phyloP scores from a whole-genome alignment of 2,329 filamentous ascomycete species.

The Clarireedia homoeocarpa region DNA sequence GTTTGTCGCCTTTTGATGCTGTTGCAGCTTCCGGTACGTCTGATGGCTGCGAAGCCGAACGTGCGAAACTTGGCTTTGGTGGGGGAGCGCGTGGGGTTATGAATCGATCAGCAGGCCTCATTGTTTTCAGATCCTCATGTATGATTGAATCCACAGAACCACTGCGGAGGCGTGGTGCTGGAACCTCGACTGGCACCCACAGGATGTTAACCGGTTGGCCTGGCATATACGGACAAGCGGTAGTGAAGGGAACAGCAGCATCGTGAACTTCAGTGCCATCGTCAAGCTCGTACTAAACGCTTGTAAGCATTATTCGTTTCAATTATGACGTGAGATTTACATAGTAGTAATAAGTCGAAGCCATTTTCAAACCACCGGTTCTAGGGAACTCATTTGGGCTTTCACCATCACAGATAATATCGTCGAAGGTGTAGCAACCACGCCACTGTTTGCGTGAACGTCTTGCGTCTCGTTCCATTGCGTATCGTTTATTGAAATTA shows the following conservation, averaged over 20 bases:
- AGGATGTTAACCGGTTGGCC: conserved; percentile 83
- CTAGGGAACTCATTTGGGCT: conserved; percentile 47
- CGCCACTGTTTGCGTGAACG: conserved; percentile 73
- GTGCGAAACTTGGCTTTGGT: conserved; percentile 38
- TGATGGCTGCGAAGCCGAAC: conserved; percentile 13
- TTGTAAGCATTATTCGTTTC: conserved; percentile 16
- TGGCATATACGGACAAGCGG: conserved; percentile 74
- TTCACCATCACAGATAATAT: conserved; percentile 74
- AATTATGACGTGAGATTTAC: conserved; percentile 45
- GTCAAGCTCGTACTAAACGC: conserved; percentile 69
- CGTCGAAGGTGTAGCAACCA: conserved; percentile 78
- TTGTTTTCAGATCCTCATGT: conserved; percentile 57
- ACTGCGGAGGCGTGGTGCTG: conserved; percentile 50
- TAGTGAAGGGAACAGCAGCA: conserved; percentile 63
- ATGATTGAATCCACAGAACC: conserved; percentile 56
- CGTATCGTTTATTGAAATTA: conserved; percentile 74
- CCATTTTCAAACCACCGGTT: conserved; percentile 81
- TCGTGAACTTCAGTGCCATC: conserved; percentile 72
- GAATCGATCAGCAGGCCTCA: conserved; percentile 72
- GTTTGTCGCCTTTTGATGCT: conserved; percentile 9
- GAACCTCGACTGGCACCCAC: conserved; percentile 65
- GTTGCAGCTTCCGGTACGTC: neutral
- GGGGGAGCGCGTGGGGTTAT: conserved; percentile 56
- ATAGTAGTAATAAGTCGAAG: conserved; percentile 91
- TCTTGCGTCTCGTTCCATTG: conserved; percentile 72